A percentile compares a stretch with the other conserved stretches of the same genome.
Evolutionary conservation across 2,329 filamentous ascomycete genomes (phyloP).

Genomic region (Aspergillus ruber): DNA sequence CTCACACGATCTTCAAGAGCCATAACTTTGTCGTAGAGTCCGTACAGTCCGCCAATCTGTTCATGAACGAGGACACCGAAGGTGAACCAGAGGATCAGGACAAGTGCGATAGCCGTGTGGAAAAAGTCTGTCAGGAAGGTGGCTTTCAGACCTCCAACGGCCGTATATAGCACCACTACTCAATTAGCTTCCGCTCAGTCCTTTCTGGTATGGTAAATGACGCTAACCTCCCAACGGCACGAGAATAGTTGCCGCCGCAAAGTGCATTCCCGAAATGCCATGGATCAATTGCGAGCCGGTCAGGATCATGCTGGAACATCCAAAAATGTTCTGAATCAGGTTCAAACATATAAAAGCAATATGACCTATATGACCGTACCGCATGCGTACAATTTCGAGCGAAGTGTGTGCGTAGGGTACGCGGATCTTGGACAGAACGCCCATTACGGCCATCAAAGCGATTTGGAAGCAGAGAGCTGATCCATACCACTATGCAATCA

Average conservation of each 20-base stretch:
- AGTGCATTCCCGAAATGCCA: constrained; percentile 45
- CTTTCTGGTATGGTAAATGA: not conserved
- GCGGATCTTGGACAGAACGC: constrained; percentile 44
- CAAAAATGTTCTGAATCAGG: constrained; percentile 40
- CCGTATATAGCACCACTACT: constrained; percentile 43
- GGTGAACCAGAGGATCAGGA: constrained; percentile 46
- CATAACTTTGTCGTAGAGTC: constrained; percentile 44
- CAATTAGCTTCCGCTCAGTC: not conserved
- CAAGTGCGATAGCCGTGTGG: constrained; percentile 43
- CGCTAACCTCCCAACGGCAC: constrained; percentile 40
- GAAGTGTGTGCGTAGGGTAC: constrained; percentile 48
- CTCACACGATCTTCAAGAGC: constrained; percentile 37
- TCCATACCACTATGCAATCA: constrained; percentile 27
- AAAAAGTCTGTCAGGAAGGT: constrained; percentile 46
- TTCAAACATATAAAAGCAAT: constrained; percentile 38
- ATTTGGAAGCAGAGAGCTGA: constrained; percentile 43
- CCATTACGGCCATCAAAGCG: constrained; percentile 45
- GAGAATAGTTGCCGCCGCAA: constrained; percentile 41
- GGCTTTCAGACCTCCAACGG: constrained; percentile 44
- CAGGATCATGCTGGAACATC: constrained; percentile 42
- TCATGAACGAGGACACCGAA: constrained; percentile 40
- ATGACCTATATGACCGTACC: constrained; percentile 41
- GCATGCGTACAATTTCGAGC: constrained; percentile 44
- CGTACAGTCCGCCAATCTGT: constrained; percentile 36
- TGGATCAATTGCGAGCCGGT: constrained; percentile 41